Conservation (phyloP, 805 yeast species). For the Zygoascus ofunaensis region DNA sequence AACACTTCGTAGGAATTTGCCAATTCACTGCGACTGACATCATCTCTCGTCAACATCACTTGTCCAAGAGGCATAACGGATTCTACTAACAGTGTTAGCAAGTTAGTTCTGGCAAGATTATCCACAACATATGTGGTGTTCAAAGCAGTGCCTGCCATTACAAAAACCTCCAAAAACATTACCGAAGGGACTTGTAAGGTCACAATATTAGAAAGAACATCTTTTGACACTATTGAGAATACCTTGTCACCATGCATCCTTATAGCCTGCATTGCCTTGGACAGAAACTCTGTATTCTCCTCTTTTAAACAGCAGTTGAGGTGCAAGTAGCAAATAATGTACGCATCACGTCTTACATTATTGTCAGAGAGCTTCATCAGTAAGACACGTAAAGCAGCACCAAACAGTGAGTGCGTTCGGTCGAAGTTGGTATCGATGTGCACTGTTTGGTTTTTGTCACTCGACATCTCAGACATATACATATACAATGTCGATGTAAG, state of each 20-base stretch:
- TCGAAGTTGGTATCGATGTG: conserved; percentile 28
- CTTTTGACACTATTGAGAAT: conserved; percentile 59
- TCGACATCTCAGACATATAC: conserved; percentile 38
- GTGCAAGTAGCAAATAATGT: conserved; percentile 61
- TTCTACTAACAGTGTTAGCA: conserved; percentile 54
- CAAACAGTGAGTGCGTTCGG: conserved; percentile 59
- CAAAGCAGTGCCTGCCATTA: conserved; percentile 44
- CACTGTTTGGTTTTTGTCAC: neutral
- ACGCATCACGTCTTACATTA: conserved; percentile 65
- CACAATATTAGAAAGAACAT: conserved; percentile 73
- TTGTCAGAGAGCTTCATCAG: conserved; percentile 60
- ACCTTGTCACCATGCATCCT: conserved; percentile 52
- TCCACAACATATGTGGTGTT: conserved; percentile 51
- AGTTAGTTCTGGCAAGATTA: conserved; percentile 53
- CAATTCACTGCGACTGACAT: conserved; percentile 26
- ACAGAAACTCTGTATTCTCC: conserved; percentile 20
- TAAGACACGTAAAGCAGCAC: conserved; percentile 66
- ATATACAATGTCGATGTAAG: conserved; percentile 61
- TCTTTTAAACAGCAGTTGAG: conserved; percentile 39
- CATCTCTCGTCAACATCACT: conserved; percentile 32
- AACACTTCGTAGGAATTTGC: conserved; percentile 71
- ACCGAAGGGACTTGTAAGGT: conserved; percentile 66
- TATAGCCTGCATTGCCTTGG: conserved; percentile 45
- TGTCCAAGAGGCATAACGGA: conserved; percentile 65
- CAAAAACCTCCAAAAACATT: conserved; percentile 59